Conservation (phyloP, 176 grass and related monocot species). For the Carex scoparia region DNA sequence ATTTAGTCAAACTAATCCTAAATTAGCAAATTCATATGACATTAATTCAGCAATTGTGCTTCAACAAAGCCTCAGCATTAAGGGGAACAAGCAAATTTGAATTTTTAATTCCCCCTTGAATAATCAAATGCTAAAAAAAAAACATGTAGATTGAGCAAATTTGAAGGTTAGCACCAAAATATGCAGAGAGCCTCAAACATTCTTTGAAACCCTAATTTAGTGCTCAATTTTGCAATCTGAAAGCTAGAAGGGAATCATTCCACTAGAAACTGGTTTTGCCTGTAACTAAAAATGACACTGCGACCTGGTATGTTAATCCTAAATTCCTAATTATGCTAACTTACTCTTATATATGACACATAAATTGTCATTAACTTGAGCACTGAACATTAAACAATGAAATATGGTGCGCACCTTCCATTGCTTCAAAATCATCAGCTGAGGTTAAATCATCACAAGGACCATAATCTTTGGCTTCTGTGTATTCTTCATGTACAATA, state of each 20-base stretch:
- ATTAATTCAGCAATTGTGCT: not conserved
- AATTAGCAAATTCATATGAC: not conserved
- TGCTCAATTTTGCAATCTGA: not conserved
- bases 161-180: not conserved
- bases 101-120: not conserved
- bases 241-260: not conserved
- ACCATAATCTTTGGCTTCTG: slow-evolving; percentile 37
- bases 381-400: slow-evolving; percentile 1
- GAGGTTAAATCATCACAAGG: slow-evolving; percentile 34
- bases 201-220: not conserved
- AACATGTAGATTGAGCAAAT: not conserved
- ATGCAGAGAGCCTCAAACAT: not conserved
- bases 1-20: not conserved
- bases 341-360: not conserved
- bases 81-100: not conserved
- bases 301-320: not conserved
- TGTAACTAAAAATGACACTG: not conserved
- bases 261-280: not conserved
- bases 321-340: not conserved
- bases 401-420: slow-evolving; percentile 58
- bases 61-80: not conserved
- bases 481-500: slow-evolving; percentile 67
- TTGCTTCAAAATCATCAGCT: slow-evolving; percentile 42
- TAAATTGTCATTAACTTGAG: slow-evolving; percentile 7
- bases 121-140: not conserved